phyloP scores from a whole-genome alignment of 2,329 filamentous ascomycete genomes.

The Orbilia ellipsospora region DNA sequence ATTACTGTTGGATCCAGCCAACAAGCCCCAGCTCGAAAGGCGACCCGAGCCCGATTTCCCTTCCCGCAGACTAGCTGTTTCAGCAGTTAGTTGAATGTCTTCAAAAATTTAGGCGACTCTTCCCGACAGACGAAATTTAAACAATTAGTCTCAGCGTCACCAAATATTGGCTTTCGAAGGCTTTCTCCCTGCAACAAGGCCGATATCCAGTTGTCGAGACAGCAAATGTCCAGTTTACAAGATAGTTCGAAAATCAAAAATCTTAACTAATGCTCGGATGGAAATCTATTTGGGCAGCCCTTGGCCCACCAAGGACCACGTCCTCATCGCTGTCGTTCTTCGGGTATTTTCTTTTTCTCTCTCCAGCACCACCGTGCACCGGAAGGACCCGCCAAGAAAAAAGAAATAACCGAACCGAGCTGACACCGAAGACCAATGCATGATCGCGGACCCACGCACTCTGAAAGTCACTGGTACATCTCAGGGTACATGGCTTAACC shows the following conservation, averaged over 20 bases:
- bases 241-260: background rate
- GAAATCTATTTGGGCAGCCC: background rate
- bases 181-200: too few relatives aligned
- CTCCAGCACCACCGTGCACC: slow-evolving; percentile 3
- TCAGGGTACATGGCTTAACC: slow-evolving; percentile 29
- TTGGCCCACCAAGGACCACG: background rate
- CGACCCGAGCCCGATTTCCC: slow-evolving; percentile 44
- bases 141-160: background rate
- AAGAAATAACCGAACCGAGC: slow-evolving; percentile 22
- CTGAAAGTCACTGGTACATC: slow-evolving; percentile 28
- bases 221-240: too few relatives aligned
- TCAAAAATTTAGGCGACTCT: slow-evolving; percentile 21
- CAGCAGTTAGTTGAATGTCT: slow-evolving; percentile 31
- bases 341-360: slow-evolving; percentile 15
- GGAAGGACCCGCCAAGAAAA: background rate
- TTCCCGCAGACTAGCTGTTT: slow-evolving; percentile 47
- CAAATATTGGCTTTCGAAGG: background rate
- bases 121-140: slow-evolving; percentile 14
- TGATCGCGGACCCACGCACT: slow-evolving; percentile 14
- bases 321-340: slow-evolving; percentile 7
- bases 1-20: slow-evolving; percentile 9
- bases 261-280: slow-evolving; percentile 4
- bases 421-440: slow-evolving; percentile 21
- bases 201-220: too few relatives aligned
- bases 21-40: slow-evolving; percentile 37